These are phyloP conservation scores for Gamsiella multidivaricata DNA, from an alignment of 192 early-diverging fungal species.

Conservation along the genomic window DNA sequence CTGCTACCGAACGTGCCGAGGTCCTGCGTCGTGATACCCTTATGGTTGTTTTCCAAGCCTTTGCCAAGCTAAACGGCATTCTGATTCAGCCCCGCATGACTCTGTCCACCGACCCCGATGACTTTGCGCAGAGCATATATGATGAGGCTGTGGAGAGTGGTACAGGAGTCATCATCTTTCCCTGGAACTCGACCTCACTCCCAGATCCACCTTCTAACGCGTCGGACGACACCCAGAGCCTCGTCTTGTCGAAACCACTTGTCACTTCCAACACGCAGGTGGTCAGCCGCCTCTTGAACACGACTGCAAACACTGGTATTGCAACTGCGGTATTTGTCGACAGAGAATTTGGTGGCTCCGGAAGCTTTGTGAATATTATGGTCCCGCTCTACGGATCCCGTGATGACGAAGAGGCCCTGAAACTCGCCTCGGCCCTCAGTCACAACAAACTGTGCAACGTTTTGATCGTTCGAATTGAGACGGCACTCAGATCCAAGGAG, in stretches of 20 bases:
- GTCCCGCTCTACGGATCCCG: conserved; percentile 45
- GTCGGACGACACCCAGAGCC: conserved; percentile 6
- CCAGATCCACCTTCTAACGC: conserved; percentile 32
- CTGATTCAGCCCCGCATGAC: conserved; percentile 69
- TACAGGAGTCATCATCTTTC: conserved; percentile 77
- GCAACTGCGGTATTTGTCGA: conserved; percentile 39
- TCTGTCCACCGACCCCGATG: conserved; percentile 65
- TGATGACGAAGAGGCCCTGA: conserved; percentile 38
- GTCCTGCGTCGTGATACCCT: conserved; percentile 78
- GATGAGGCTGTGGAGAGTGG: conserved; percentile 65
- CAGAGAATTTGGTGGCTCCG: conserved; percentile 45
- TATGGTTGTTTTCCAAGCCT: conserved; percentile 84
- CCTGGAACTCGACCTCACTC: conserved; percentile 62
- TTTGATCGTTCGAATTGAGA: conserved; percentile 32
- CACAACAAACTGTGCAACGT: conserved; percentile 26
- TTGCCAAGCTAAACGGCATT: conserved; percentile 80
- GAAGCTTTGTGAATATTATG: conserved; percentile 40
- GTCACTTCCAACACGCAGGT: conserved; percentile 40
- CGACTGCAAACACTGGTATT: conserved; percentile 20
- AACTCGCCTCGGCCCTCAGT: conserved; percentile 37
- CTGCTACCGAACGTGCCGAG: conserved; percentile 67
- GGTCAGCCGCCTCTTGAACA: conserved; percentile 21
- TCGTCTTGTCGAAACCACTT: conserved; percentile 20
- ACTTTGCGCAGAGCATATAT: conserved; percentile 76
- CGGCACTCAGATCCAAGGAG: conserved; percentile 1